Base-by-base conservation (phyloP, 2,329 filamentous ascomycete species). In the Pseudogymnoascus sp. region DNA sequence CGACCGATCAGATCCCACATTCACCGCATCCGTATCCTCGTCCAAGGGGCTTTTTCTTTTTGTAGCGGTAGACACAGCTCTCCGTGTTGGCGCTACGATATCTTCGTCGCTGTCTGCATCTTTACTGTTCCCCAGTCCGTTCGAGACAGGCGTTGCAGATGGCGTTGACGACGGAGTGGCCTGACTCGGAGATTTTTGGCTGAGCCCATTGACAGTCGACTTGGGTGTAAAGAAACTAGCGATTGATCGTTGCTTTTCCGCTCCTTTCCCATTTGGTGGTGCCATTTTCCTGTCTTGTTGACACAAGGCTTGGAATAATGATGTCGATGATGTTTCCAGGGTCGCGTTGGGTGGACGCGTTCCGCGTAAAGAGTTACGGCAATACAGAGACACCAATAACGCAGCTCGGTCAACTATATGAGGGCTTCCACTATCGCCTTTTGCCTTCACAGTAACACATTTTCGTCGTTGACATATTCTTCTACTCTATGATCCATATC, bases 221-320 rank as follows among this genome's bases (percentile, higher is more conserved):
- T 82, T 86, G 12, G 84, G 85, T 0, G 85, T 83, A 72, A 96
- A 96, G 75, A 96, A 96, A 70, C 86, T 92, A 2, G 90, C 94
- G 64, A 97, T 87, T 0, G 90, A 90, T 66, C 87, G 83, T 71
- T 97, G 90, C 68, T 87, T 89, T 62, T 69, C 68, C 38, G 14
- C 57, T 65, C 67, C 61, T 18, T 67, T 63, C 36, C 65, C 16
- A 9, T 50, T 64, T 28, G 67, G 58, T 57, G 70, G 70, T 12
- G 43, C 63, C 69, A 71, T 70, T 39, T 63, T 66, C 33, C 18
- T 37, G 14, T 38, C 35, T 18, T 58, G 57, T 58, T 38, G 57
- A 39, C 35, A 33, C 47, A 54, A 35, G 47, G 18, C 20, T 9
- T 28, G 20, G 6, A 58, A 38, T 25, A 39, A 39, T 39, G 57